Conservation (phyloP, 176 grass and related monocot species). For the Ananas comosus region DNA sequence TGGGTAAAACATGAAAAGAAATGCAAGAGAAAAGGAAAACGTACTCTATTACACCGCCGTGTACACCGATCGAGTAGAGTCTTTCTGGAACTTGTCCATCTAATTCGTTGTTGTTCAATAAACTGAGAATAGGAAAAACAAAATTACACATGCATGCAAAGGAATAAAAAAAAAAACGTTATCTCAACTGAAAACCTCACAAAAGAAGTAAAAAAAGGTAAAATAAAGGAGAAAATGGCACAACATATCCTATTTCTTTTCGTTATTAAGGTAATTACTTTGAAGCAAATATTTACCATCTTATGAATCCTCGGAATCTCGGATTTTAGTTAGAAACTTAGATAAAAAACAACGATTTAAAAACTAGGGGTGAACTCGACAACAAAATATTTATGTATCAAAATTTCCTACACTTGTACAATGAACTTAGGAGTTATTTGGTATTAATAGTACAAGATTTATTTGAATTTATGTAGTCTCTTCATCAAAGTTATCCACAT, state of each 20-base stretch:
- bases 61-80: slow-evolving; percentile 92
- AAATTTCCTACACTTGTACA: not conserved
- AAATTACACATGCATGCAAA: not conserved
- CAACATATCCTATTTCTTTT: too few relatives aligned
- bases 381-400: not conserved
- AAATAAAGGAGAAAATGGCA: too few relatives aligned
- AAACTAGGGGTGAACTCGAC: not conserved
- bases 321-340: too few relatives aligned
- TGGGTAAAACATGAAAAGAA: not conserved
- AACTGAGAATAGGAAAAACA: slow-evolving; percentile 29
- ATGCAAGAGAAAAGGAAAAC: slow-evolving; percentile 10
- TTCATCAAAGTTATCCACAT: too few relatives aligned
- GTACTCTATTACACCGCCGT: slow-evolving; percentile 99
- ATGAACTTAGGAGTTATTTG: not conserved
- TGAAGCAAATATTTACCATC: too few relatives aligned
- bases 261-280: too few relatives aligned
- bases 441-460: not conserved
- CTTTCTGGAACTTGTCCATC: slow-evolving; percentile 93
- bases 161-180: not conserved
- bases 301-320: too few relatives aligned
- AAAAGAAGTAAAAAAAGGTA: too few relatives aligned
- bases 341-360: too few relatives aligned
- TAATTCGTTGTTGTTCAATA: slow-evolving; percentile 85
- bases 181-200: not conserved
- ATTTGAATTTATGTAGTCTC: not conserved